Base-by-base conservation (phyloP, 352 stramenopile genomes). In the Phytophthora meadii region DNA sequence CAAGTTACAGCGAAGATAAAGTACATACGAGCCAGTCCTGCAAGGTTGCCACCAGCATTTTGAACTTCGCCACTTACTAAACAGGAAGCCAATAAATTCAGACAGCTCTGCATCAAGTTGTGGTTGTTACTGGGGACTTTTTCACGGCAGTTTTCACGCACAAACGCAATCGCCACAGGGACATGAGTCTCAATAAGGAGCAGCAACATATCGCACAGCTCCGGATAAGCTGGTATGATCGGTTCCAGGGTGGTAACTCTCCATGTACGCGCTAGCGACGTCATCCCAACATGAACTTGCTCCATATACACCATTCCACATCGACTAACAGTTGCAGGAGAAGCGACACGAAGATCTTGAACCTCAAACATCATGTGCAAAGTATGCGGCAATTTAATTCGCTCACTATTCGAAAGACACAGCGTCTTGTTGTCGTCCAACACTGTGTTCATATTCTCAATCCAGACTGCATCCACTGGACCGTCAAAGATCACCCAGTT, bases 321-420 rank as follows among this genome's bases (percentile, higher is more conserved):
- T 2, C 91, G 87, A 58, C 81, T 94, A 28, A 98, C 88, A 3
- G 92, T 98, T 11, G 89, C 91, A 0, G 92, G 92, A 0, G 90
- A 97, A 4, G 91, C 92, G 1, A 97, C 88, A 6, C 86, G 83
- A 9, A 98, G 72, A 56, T 98, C 92, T 58, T 97, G 87, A 5
- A 98, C 92, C 60, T 98, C 92, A 63, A 98, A 98, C 82, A 98
- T 94, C 91, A 98, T 98, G 47, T 97, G 89, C 37, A 98, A 67
- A 12, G 85, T 93, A 44, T 88, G 72, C 9, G 87, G 87, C 9
- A 96, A 63, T 56, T 96, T 96, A 65, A 96, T 96, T 9, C 87
- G 86, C 50, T 96, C 88, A 59, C 85, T 94, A 54, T 96, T 96
- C 25, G 87, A 88, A 0, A 96, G 51, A 44, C 88, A 96, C 8